Evolutionary conservation across 352 stramenopile genomes (phyloP).

Genomic region (Phytophthora kernoviae): DNA sequence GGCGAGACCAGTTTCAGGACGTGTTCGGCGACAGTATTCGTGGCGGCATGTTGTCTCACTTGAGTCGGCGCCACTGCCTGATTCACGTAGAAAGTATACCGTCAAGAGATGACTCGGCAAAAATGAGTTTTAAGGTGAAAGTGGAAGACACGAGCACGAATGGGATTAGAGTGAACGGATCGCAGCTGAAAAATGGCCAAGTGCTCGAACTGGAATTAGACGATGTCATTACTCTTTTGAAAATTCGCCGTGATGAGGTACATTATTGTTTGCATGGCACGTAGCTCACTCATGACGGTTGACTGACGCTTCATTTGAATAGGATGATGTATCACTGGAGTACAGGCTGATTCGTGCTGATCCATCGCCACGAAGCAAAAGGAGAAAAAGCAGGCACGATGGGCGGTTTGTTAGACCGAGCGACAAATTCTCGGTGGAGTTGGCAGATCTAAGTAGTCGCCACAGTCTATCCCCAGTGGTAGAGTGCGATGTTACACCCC

Average conservation of each 20-base stretch:
- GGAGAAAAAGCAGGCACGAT: constrained; percentile 36
- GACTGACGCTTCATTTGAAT: background rate
- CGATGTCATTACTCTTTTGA: constrained; percentile 64
- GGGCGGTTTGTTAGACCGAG: constrained; percentile 35
- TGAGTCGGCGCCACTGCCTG: constrained; percentile 69
- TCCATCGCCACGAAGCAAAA: constrained; percentile 5
- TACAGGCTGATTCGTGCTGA: constrained; percentile 41
- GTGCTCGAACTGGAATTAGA: constrained; percentile 48
- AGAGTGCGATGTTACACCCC: constrained; percentile 10
- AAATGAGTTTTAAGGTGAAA: constrained; percentile 44
- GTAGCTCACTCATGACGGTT: background rate
- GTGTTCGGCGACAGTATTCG: constrained; percentile 76
- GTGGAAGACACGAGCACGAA: constrained; percentile 81
- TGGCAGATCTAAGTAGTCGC: constrained; percentile 25
- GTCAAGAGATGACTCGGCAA: constrained; percentile 29
- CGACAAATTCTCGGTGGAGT: constrained; percentile 35
- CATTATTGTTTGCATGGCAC: constrained; percentile 5
- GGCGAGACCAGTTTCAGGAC: constrained; percentile 62
- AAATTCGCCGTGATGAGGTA: constrained; percentile 53
- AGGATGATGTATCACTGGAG: constrained; percentile 54
- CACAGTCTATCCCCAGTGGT: constrained; percentile 17
- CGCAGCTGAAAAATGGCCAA: constrained; percentile 52
- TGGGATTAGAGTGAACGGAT: constrained; percentile 63
- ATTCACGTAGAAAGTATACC: constrained; percentile 53
- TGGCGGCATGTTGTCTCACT: constrained; percentile 51